phyloP scores from a whole-genome alignment of 345 rosid species.

The Salix arbutifolia region DNA sequence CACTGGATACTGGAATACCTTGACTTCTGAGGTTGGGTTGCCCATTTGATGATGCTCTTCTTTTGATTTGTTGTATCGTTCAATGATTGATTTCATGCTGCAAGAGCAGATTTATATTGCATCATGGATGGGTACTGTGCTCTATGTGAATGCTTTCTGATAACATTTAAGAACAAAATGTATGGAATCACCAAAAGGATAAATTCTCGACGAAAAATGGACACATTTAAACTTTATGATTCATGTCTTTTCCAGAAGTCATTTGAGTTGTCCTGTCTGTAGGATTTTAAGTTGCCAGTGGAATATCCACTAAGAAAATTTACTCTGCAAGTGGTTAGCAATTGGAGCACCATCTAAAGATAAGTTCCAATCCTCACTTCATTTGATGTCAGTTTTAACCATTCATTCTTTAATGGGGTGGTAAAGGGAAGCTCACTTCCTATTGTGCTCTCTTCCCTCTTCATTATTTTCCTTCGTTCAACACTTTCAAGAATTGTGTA shows the following conservation, averaged over 20 bases:
- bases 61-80: slow-evolving; percentile 44
- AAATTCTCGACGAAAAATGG: neutral
- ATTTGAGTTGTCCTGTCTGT: neutral
- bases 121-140: slow-evolving; percentile 11
- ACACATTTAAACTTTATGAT: neutral
- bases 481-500: neutral
- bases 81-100: slow-evolving; percentile 53
- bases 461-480: too few relatives aligned
- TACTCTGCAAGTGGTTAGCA: neutral
- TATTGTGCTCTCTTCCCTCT: neutral
- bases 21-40: slow-evolving; percentile 40
- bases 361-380: slow-evolving; percentile 9
- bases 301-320: neutral
- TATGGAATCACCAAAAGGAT: neutral
- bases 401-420: neutral
- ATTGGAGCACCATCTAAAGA: slow-evolving; percentile 1
- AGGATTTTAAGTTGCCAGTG: neutral
- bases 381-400: neutral
- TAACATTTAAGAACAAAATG: neutral
- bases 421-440: neutral
- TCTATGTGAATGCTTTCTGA: neutral
- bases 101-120: slow-evolving; percentile 17
- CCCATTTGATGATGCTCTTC: slow-evolving; percentile 39
- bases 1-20: slow-evolving; percentile 29
- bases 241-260: neutral